Evolutionary conservation across 441 rosid genomes (phyloP).

Genomic region (Lepidium campestre): DNA sequence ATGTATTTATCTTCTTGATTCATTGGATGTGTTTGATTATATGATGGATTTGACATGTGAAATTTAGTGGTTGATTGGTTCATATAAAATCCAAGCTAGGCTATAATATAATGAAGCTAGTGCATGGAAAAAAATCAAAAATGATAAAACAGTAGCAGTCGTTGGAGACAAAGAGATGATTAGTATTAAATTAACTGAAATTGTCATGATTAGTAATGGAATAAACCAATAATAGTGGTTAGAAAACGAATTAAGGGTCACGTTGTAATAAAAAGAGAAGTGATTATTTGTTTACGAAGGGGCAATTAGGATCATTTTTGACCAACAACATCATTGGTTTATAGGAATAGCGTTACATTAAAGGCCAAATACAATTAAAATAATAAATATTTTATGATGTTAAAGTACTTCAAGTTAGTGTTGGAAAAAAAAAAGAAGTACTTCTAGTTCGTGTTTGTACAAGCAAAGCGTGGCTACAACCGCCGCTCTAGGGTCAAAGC

Average conservation of each 20-base stretch:
- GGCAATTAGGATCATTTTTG: too few relatives aligned
- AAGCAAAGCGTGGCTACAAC: conserved; percentile 7
- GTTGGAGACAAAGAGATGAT: neutral
- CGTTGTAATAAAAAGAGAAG: neutral
- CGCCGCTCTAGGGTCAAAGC: conserved; percentile 14
- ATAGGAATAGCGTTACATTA: neutral
- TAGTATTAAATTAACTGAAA: neutral
- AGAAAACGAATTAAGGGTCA: neutral
- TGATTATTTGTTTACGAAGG: too few relatives aligned
- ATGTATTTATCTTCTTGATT: conserved; percentile 23
- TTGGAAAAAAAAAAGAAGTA: neutral
- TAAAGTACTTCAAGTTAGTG: neutral
- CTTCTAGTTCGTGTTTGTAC: neutral
- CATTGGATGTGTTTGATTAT: conserved; percentile 20
- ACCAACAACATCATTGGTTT: neutral
- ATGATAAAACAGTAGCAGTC: neutral
- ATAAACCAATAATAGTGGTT: neutral
- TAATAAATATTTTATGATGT: neutral
- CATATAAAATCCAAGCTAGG: neutral
- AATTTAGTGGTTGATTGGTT: conserved; percentile 9
- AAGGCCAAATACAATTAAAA: neutral
- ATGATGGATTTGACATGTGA: conserved; percentile 25
- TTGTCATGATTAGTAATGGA: neutral
- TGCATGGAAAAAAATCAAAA: neutral
- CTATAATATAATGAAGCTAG: neutral